Percentiles rank a stretch among this genome's conserved stretches.
phyloP scores from a whole-genome alignment of 345 rosid genomes.

The Hibiscus trionum region DNA sequence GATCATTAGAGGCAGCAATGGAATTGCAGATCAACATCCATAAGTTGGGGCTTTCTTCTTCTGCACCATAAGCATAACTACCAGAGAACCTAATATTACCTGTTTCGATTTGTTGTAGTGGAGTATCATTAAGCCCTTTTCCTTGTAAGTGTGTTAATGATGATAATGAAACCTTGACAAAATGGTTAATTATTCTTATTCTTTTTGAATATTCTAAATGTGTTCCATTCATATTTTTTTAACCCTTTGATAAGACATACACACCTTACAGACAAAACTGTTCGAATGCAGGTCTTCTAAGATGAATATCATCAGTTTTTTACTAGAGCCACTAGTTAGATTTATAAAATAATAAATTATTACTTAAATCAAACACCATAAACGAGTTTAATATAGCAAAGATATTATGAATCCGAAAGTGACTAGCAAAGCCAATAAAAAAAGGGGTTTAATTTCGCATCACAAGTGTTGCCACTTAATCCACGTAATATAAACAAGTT shows the following conservation, averaged over 20 bases:
- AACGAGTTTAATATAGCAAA: neutral
- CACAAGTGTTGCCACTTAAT: constrained; percentile 10
- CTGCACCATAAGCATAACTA: neutral
- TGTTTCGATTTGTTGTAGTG: neutral
- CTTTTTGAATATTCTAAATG: no score
- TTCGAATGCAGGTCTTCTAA: no score
- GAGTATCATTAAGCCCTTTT: neutral
- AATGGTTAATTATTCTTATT: neutral
- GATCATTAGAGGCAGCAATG: constrained; percentile 1
- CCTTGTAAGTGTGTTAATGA: neutral
- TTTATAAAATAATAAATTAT: neutral
- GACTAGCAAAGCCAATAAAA: neutral
- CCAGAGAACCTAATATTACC: neutral
- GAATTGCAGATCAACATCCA: neutral
- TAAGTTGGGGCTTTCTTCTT: neutral
- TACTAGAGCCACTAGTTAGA: no score
- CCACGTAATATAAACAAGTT: neutral
- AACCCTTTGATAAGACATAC: no score
- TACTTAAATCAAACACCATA: neutral
- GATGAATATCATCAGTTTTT: no score
- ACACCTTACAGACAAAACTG: no score
- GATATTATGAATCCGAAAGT: neutral
- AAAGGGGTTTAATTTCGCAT: neutral
- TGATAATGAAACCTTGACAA: neutral
- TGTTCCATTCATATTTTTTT: no score